Percentiles rank a stretch among this genome's conserved stretches.
These are phyloP conservation scores for Kewa caespitosa DNA, from an alignment of 179 eudicot species.

Conservation along the genomic window DNA sequence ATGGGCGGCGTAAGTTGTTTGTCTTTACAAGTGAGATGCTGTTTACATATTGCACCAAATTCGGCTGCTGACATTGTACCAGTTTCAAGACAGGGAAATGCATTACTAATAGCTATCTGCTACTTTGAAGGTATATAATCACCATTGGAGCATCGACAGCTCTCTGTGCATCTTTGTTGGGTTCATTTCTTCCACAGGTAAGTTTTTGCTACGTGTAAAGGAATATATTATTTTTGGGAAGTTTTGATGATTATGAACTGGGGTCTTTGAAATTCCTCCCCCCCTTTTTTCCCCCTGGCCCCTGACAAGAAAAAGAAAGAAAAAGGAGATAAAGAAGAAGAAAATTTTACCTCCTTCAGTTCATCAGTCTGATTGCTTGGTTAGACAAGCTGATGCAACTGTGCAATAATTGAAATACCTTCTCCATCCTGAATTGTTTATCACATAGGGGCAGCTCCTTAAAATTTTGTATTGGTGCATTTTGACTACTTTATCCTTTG, in stretches of 20 bases:
- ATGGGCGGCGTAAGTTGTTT: slow-evolving; percentile 86
- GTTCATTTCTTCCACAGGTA: slow-evolving; percentile 91
- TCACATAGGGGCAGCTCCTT: too few relatives aligned
- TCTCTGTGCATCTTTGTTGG: slow-evolving; percentile 84
- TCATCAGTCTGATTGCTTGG: slow-evolving; percentile 1
- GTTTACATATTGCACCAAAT: neutral
- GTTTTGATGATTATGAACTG: neutral
- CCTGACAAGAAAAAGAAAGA: too few relatives aligned
- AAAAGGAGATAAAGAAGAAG: too few relatives aligned
- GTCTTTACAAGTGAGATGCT: slow-evolving; percentile 10
- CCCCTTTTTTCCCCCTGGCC: too few relatives aligned
- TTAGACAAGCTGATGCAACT: slow-evolving; percentile 3
- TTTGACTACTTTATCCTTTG: too few relatives aligned
- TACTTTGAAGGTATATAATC: slow-evolving; percentile 59
- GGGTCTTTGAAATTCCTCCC: neutral
- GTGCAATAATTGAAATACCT: too few relatives aligned
- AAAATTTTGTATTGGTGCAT: too few relatives aligned
- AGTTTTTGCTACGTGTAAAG: neutral
- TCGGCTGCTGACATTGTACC: neutral
- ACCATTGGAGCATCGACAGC: slow-evolving; percentile 85
- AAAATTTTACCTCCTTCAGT: too few relatives aligned
- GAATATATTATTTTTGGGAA: neutral
- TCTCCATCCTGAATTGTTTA: too few relatives aligned
- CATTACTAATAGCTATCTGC: slow-evolving; percentile 16
- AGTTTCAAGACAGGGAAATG: neutral